Conservation (phyloP, 1,139 yeast species). For the Taphrina deformans region DNA sequence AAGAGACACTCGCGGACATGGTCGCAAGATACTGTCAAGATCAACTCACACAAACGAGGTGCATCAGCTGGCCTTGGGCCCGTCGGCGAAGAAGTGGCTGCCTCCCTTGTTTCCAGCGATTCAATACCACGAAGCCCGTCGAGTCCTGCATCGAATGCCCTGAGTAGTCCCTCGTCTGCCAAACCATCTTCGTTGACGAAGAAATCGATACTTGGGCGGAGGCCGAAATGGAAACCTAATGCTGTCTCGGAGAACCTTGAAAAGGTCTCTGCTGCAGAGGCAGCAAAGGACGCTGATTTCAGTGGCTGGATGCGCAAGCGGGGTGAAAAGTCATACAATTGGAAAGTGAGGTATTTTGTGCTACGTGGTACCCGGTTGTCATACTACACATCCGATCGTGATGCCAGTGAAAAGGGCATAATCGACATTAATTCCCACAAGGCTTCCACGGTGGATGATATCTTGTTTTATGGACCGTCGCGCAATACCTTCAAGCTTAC, state of each 20-base stretch:
- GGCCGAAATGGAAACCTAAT: constrained; percentile 44
- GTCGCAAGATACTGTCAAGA: constrained; percentile 30
- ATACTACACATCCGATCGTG: constrained; percentile 77
- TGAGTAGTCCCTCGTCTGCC: constrained; percentile 5
- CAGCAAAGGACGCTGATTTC: constrained; percentile 70
- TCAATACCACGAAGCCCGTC: constrained; percentile 17
- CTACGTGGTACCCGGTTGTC: constrained; percentile 91
- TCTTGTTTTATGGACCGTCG: constrained; percentile 94
- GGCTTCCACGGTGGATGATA: constrained; percentile 80
- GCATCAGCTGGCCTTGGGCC: constrained; percentile 16
- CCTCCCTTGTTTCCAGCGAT: constrained; percentile 20
- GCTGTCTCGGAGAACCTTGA: constrained; percentile 94
- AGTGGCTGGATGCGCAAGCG: constrained; percentile 97
- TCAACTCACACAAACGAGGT: neutral
- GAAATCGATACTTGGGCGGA: constrained; percentile 10
- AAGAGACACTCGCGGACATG: constrained; percentile 25
- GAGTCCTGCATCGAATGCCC: constrained; percentile 7
- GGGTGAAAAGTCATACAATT: constrained; percentile 79
- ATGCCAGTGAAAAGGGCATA: constrained; percentile 81
- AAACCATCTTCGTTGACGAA: constrained; percentile 7
- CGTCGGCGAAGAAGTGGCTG: constrained; percentile 26
- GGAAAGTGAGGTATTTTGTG: constrained; percentile 89
- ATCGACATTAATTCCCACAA: constrained; percentile 95
- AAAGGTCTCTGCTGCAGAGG: constrained; percentile 70
- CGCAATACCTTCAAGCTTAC: constrained; percentile 85